These are phyloP conservation scores for Fistulina hepatica DNA, from an alignment of 1,284 basidiomycete species.

Conservation along the genomic window DNA sequence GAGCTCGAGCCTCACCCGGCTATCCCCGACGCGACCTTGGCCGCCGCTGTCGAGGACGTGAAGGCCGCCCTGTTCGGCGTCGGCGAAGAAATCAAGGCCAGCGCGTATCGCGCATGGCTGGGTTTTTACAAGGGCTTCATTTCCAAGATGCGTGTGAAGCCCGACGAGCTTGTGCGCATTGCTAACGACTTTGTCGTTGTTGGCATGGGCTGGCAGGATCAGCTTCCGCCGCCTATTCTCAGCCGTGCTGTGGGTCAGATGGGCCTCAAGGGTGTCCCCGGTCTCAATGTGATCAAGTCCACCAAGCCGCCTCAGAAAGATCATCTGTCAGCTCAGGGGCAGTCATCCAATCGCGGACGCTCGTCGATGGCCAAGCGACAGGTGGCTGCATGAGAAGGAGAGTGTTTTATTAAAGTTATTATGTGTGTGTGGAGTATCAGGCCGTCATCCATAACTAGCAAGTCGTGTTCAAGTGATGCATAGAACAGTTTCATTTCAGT, in stretches of 20 bases:
- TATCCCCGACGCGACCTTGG: slow-evolving; percentile 6
- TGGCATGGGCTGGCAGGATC: slow-evolving; percentile 32
- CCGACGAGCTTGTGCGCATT: slow-evolving; percentile 30
- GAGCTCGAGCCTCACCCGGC: slow-evolving; percentile 10
- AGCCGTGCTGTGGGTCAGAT: slow-evolving; percentile 52
- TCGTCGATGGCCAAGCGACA: no score
- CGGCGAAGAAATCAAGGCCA: slow-evolving; percentile 30
- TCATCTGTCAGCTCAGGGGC: no score
- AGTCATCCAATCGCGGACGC: no score
- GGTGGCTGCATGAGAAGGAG: no score
- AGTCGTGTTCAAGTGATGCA: no score
- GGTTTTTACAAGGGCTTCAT: slow-evolving; percentile 48
- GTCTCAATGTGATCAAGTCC: slow-evolving; percentile 27
- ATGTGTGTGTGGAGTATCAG: no score
- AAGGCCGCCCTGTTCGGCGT: slow-evolving; percentile 19
- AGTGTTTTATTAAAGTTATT: no score
- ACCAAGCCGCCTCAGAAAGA: background rate
- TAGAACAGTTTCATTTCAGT: no score
- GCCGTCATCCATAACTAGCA: no score
- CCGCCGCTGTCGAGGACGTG: slow-evolving; percentile 14
- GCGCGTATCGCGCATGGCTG: slow-evolving; percentile 45
- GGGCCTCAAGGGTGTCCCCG: slow-evolving; percentile 41
- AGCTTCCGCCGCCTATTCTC: slow-evolving; percentile 31
- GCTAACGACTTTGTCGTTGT: slow-evolving; percentile 37
- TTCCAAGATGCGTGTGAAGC: slow-evolving; percentile 31